Evolutionary conservation across 2,329 filamentous ascomycete genomes (phyloP), one percentile per base, ranked within the genome.

Genomic region (Aspergillus ochraceus): DNA sequence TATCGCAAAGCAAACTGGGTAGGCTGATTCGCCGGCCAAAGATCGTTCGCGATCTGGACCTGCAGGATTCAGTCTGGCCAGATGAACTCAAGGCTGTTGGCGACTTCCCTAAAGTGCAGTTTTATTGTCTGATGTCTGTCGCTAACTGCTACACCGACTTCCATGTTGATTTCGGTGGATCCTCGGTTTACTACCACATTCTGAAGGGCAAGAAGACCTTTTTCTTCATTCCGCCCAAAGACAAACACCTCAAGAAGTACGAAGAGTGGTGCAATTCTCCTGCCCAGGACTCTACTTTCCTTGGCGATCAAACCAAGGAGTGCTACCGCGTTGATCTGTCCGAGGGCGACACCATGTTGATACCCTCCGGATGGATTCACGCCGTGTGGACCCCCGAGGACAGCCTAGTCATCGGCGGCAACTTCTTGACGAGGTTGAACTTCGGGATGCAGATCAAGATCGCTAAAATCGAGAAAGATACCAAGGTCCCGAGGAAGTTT

Each of bases 121-220:
- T 87, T 68, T 88, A 88, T 75, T 88, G 86, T 68, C 76, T 90
- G 39, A 90, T 90, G 87, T 89, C 87, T 5, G 86, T 89, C 22
- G 85, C 86, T 12, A 87, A 90, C 71, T 88, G 86, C 72, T 90
- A 88, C 65, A 90, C 87, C 20, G 87, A 90, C 71, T 90, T 90
- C 65, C 87, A 90, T 72, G 88, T 90, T 68, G 87, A 90, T 69
- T 90, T 90, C 72, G 87, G 87, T 39, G 87, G 87, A 5, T 89
- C 87, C 4, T 89, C 87, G 1, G 87, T 90, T 6, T 90, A 86
- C 69, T 90, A 90, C 65, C 87, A 89, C 67, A 89, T 90, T 62
- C 74, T 89, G 57, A 87, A 86, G 64, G 87, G 87, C 58, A 86
- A 83, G 68, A 90, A 90, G 73, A 88, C 86, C 0, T 90, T 90